These are phyloP conservation scores for Aspergillus sp. DNA, from an alignment of 2,329 filamentous ascomycete species.

Conservation along the genomic window DNA sequence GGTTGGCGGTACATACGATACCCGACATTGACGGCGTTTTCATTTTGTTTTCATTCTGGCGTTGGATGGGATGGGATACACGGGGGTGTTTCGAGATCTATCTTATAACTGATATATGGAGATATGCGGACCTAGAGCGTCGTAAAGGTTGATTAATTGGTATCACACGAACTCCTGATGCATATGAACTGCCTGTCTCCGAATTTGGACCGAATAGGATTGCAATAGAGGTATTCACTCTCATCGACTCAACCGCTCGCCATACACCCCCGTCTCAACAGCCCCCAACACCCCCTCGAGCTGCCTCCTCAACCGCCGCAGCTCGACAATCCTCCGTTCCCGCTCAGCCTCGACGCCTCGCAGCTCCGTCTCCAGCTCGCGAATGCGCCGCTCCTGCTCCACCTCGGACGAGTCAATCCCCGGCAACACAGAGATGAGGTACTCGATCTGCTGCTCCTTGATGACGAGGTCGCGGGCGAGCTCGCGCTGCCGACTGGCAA, in stretches of 20 bases:
- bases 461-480: conserved; percentile 49
- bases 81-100: no score
- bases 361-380: conserved; percentile 44
- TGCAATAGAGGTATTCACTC: no score
- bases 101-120: no score
- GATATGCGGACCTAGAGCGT: no score
- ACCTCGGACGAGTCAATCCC: conserved; percentile 46
- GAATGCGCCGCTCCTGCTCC: conserved; percentile 45
- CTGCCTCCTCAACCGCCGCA: conserved; percentile 38
- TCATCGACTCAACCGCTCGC: conserved; percentile 10
- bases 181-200: neutral
- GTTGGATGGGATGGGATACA: neutral
- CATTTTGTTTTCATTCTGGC: conserved; percentile 3
- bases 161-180: neutral
- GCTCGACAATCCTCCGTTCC: conserved; percentile 40
- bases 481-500: conserved; percentile 46
- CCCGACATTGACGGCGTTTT: conserved; percentile 13
- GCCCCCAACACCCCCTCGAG: conserved; percentile 45
- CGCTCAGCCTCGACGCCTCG: conserved; percentile 44
- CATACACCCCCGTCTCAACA: conserved; percentile 38
- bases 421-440: conserved; percentile 46
- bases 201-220: no score
- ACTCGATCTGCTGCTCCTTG: conserved; percentile 53
- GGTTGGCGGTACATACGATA: conserved; percentile 5
- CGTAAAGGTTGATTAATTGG: no score